Conservation (phyloP, 345 rosid species). For the Ceriops decandra region DNA sequence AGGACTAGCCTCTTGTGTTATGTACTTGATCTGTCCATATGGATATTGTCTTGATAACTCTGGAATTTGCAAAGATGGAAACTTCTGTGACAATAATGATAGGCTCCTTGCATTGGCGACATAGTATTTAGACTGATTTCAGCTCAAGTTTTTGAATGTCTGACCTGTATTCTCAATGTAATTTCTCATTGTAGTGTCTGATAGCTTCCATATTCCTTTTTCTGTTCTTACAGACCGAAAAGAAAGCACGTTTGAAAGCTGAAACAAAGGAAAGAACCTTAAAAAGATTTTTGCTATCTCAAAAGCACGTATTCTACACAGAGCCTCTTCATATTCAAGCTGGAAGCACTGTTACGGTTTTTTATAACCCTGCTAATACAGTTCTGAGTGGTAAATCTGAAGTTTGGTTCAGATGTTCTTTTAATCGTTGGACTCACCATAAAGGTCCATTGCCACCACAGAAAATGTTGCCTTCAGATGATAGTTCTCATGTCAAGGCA, state of each 20-base stretch:
- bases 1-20: no score
- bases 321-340: constrained; percentile 84
- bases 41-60: no score
- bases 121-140: constrained; percentile 3
- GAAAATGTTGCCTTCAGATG: constrained; percentile 61
- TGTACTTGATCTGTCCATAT: no score
- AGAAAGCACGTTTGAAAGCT: constrained; percentile 62
- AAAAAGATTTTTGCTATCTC: constrained; percentile 74
- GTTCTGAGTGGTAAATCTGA: constrained; percentile 78
- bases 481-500: constrained; percentile 54
- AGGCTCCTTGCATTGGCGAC: constrained; percentile 5
- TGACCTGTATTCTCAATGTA: constrained; percentile 6
- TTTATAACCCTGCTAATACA: constrained; percentile 82
- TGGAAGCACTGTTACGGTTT: constrained; percentile 56
- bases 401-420: constrained; percentile 90
- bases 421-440: constrained; percentile 88
- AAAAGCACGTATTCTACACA: constrained; percentile 74
- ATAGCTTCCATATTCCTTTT: constrained; percentile 8
- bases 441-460: constrained; percentile 75
- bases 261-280: constrained; percentile 66
- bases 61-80: no score
- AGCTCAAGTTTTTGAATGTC: constrained; percentile 10
- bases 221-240: constrained; percentile 52
- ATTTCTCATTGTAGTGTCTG: constrained; percentile 7
- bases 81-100: neutral